Evolutionary conservation across 2,329 filamentous ascomycete species (phyloP).

Genomic region (Fusarium pseudoanthophilum): DNA sequence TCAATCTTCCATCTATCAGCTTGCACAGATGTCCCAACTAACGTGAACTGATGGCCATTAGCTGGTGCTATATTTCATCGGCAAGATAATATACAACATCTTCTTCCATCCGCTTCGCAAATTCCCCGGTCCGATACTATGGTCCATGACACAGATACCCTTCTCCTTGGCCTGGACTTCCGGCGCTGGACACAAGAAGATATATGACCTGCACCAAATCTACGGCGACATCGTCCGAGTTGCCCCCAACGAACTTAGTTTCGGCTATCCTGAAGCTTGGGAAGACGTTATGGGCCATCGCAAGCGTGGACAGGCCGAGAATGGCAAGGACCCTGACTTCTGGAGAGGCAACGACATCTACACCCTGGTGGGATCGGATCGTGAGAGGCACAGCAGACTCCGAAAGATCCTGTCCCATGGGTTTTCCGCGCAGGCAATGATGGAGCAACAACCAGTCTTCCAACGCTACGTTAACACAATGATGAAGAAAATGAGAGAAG

Average conservation of each 20-base stretch:
- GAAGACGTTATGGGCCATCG: background rate
- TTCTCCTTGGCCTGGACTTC: background rate
- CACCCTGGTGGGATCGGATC: background rate
- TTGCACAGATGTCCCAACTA: background rate
- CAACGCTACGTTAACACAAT: background rate
- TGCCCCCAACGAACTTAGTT: background rate
- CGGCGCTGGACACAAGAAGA: background rate
- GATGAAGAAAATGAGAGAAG: background rate
- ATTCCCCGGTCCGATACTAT: background rate
- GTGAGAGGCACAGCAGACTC: background rate
- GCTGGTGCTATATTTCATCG: background rate
- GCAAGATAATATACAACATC: background rate
- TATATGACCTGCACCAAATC: background rate
- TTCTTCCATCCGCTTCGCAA: background rate
- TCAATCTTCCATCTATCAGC: background rate
- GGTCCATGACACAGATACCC: background rate
- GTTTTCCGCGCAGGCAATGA: background rate
- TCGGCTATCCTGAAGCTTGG: background rate
- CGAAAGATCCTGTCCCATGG: background rate
- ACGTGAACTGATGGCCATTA: fast-evolving
- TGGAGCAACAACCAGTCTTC: background rate
- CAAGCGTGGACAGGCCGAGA: background rate
- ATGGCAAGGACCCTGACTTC: background rate
- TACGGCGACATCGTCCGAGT: background rate
- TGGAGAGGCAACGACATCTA: background rate